Evolutionary conservation across 352 stramenopile species (phyloP), one percentile per base, ranked within the genome.

Genomic region (Phytophthora idaei): DNA sequence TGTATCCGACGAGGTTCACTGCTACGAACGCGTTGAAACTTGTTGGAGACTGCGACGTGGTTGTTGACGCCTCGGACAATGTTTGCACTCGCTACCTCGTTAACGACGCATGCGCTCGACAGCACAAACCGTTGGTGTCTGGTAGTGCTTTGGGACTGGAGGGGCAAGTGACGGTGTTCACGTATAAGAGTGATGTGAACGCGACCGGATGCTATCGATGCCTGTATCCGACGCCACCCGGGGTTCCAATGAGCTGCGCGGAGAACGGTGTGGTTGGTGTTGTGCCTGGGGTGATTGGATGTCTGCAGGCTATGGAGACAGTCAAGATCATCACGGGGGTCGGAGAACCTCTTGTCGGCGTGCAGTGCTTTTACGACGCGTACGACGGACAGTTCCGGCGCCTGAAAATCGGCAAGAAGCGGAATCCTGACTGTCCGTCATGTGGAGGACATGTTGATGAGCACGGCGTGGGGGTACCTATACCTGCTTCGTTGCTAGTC

Each of bases 11-110:
- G 27, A 73, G 84, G 1, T 85, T 99, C 31, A 90, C 74, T 5
- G 27, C 61, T 31, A 60, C 73, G 11, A 99, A 98, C 64, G 94
- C 90, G 5, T 67, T 88, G 3, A 62, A 88, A 27, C 73, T 93
- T 25, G 76, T 99, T 10, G 55, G 62, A 27, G 68, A 76, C 17
- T 89, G 94, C 71, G 91, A 99, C 67, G 81, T 98, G 6, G 90
- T 99, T 2, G 83, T 99, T 1, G 97, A 99, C 77, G 86, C 92
- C 10, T 98, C 90, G 17, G 98, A 99, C 67, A 99, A 99, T 77
- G 87, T 96, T 11, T 61, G 69, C 46, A 99, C 97, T 27, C 86
- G 98, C 17, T 99, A 99, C 72, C 76, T 99, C 31, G 71, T 98
- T 12, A 99, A 99, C 55, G 96, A 99, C 73, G 93, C 87, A 1